Evolutionary conservation across 2,329 filamentous ascomycete species (phyloP).

Genomic region (Fusarium tanahbumbuense): DNA sequence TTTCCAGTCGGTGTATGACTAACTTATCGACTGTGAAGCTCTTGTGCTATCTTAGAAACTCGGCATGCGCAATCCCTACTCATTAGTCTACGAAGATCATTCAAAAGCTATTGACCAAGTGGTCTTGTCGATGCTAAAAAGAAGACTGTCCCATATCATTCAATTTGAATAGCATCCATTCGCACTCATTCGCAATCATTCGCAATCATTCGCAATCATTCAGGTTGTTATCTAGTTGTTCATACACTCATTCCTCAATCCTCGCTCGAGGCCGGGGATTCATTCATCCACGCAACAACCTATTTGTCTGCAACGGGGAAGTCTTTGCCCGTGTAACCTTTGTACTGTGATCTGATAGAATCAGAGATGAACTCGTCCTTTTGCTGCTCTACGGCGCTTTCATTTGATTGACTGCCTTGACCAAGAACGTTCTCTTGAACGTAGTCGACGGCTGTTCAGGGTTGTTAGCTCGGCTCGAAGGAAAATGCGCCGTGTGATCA

Average conservation of each 20-base stretch:
- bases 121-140: neutral
- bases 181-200: no score
- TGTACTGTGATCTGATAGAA: slow-evolving; percentile 78
- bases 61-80: neutral
- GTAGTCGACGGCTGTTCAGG: slow-evolving; percentile 73
- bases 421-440: slow-evolving; percentile 81
- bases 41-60: neutral
- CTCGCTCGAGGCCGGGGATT: neutral
- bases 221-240: neutral
- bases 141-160: neutral
- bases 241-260: neutral
- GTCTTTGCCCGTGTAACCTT: slow-evolving; percentile 74
- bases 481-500: neutral
- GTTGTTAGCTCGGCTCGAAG: neutral
- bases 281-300: neutral
- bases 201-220: neutral
- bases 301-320: slow-evolving; percentile 76
- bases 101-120: neutral
- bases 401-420: slow-evolving; percentile 77
- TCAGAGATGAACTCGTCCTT: slow-evolving; percentile 85
- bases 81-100: neutral
- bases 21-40: neutral
- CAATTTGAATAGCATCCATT: neutral
- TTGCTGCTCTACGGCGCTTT: slow-evolving; percentile 79
- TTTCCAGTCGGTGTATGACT: neutral